A percentile compares a stretch with the other conserved stretches of the same genome.
These are phyloP conservation scores for Xylariaceae sp. DNA, from an alignment of 2,329 filamentous ascomycete genomes.

Conservation along the genomic window DNA sequence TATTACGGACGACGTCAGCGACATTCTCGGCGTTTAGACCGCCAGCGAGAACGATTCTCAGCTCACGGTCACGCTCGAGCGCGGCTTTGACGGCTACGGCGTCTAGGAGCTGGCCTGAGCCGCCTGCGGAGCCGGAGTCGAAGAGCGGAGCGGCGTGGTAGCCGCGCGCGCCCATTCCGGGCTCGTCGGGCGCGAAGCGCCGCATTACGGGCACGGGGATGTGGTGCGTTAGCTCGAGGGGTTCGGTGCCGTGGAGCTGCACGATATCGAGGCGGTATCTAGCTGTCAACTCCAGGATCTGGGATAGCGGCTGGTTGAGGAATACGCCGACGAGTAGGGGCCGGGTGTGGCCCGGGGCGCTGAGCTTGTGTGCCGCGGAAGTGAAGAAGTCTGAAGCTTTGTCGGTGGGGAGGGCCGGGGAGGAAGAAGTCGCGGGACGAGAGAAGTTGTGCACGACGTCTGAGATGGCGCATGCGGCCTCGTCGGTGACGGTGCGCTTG, in stretches of 20 bases:
- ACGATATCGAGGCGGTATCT: conserved; percentile 77
- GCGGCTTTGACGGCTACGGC: conserved; percentile 60
- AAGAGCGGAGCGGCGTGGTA: conserved; percentile 80
- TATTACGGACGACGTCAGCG: conserved; percentile 57
- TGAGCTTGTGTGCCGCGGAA: conserved; percentile 42
- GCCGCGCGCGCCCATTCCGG: conserved; percentile 66
- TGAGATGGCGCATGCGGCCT: conserved; percentile 76
- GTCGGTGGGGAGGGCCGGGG: conserved; percentile 22
- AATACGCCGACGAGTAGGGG: conserved; percentile 90
- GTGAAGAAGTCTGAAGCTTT: conserved; percentile 65
- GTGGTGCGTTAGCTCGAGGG: conserved; percentile 81
- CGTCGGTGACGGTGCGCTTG: conserved; percentile 71
- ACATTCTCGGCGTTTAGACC: conserved; percentile 81
- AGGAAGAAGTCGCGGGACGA: conserved; percentile 31
- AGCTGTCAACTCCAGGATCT: conserved; percentile 73
- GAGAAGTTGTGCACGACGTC: conserved; percentile 59
- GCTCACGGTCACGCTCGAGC: conserved; percentile 61
- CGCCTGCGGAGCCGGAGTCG: conserved; percentile 66
- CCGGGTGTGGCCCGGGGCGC: conserved; percentile 40
- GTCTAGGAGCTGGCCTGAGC: conserved; percentile 75
- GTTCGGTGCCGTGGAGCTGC: conserved; percentile 88
- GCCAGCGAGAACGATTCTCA: conserved; percentile 77
- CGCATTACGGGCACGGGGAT: conserved; percentile 90
- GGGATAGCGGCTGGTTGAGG: conserved; percentile 78
- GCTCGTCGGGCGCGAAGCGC: conserved; percentile 71